Evolutionary conservation across 2,329 filamentous ascomycete genomes (phyloP).

Genomic region (Pyricularia grisea): DNA sequence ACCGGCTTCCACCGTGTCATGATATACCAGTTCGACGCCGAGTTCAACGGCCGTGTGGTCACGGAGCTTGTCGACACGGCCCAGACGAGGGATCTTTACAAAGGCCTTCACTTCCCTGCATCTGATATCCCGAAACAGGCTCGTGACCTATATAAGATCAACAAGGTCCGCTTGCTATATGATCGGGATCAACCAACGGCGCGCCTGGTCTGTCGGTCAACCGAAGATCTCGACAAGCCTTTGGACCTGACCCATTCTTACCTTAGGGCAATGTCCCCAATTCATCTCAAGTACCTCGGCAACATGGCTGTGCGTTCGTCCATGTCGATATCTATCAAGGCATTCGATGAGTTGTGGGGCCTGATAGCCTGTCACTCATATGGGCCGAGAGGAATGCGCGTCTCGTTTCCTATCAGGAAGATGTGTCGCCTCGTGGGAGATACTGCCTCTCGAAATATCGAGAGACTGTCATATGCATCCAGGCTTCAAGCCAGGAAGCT

Average conservation of each 20-base stretch:
- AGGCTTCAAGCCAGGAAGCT: slow-evolving; percentile 77
- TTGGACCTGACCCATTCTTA: slow-evolving; percentile 80
- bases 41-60: slow-evolving; percentile 78
- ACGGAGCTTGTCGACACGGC: slow-evolving; percentile 77
- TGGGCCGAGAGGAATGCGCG: slow-evolving; percentile 70
- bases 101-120: slow-evolving; percentile 80
- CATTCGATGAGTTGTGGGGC: slow-evolving; percentile 79
- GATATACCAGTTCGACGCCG: slow-evolving; percentile 82
- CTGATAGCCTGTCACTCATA: slow-evolving; percentile 82
- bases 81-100: slow-evolving; percentile 74
- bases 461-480: slow-evolving; percentile 77
- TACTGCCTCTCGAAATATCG: slow-evolving; percentile 77
- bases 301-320: slow-evolving; percentile 91
- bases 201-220: slow-evolving; percentile 68
- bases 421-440: slow-evolving; percentile 87
- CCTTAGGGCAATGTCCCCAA: slow-evolving; percentile 81
- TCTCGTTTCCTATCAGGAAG: slow-evolving; percentile 83
- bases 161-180: slow-evolving; percentile 81
- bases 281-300: slow-evolving; percentile 75
- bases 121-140: slow-evolving; percentile 81
- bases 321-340: slow-evolving; percentile 90
- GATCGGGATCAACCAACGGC: slow-evolving; percentile 74
- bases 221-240: slow-evolving; percentile 63
- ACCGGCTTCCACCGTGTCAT: slow-evolving; percentile 89
- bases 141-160: slow-evolving; percentile 80